Evolutionary conservation across 208 protist species (phyloP).

Genomic region (Leishmania gerbilli): DNA sequence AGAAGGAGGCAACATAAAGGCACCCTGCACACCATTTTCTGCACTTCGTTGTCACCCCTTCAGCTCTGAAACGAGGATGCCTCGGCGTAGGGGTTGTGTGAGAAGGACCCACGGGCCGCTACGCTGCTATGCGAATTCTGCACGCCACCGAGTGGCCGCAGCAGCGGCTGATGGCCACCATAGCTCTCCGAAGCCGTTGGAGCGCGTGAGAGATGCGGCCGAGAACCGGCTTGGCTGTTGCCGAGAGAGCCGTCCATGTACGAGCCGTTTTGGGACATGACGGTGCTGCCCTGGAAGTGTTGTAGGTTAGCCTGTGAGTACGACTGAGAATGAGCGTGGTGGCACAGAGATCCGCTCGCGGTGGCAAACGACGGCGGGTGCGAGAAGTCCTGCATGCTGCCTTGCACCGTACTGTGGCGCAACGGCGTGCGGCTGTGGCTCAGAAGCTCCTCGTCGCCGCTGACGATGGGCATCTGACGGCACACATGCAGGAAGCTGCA

Average conservation of each 20-base stretch:
- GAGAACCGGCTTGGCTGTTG: background rate
- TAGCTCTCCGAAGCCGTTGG: slow-evolving; percentile 1
- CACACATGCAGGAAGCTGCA: slow-evolving; percentile 89
- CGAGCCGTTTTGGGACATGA: slow-evolving; percentile 21
- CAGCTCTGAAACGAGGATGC: slow-evolving; percentile 47
- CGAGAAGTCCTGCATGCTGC: slow-evolving; percentile 29
- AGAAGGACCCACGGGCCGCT: slow-evolving; percentile 39
- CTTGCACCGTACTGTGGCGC: background rate
- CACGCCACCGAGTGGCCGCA: slow-evolving; percentile 21
- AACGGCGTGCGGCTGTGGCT: slow-evolving; percentile 22
- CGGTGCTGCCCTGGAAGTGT: slow-evolving; percentile 15
- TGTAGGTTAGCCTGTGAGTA: slow-evolving; percentile 7
- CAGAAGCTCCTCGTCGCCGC: slow-evolving; percentile 30
- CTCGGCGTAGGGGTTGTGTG: slow-evolving; percentile 80
- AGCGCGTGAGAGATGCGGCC: background rate
- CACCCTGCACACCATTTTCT: too few species aligned
- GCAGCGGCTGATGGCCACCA: slow-evolving; percentile 26
- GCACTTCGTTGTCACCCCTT: background rate
- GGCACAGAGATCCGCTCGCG: slow-evolving; percentile 16
- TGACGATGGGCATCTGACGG: slow-evolving; percentile 49
- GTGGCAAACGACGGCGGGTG: slow-evolving; percentile 10
- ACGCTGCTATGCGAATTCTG: slow-evolving; percentile 13
- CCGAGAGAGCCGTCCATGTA: slow-evolving; percentile 17
- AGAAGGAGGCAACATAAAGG: background rate
- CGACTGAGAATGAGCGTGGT: slow-evolving; percentile 11